A percentile compares a stretch with the other conserved stretches of the same genome.
These are phyloP conservation scores for Dissoconium aciculare DNA, from an alignment of 2,329 filamentous ascomycete species.

Conservation along the genomic window DNA sequence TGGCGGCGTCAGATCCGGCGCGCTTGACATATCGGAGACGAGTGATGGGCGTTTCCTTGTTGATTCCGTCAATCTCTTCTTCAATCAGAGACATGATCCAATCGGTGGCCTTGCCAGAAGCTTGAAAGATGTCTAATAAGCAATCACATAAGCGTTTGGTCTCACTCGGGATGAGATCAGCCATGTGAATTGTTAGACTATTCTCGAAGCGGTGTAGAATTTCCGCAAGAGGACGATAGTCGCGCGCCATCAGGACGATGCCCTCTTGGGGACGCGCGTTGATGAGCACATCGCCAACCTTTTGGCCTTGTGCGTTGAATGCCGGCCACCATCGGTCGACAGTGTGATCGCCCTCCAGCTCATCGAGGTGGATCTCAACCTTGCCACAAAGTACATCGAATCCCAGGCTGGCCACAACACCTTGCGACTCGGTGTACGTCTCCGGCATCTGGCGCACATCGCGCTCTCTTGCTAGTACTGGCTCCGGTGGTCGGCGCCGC, in stretches of 20 bases:
- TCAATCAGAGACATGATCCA: slow-evolving; percentile 91
- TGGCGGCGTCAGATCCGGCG: slow-evolving; percentile 39
- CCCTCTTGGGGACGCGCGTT: slow-evolving; percentile 75
- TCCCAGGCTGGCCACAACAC: slow-evolving; percentile 32
- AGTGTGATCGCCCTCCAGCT: slow-evolving; percentile 61
- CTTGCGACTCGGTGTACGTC: slow-evolving; percentile 23
- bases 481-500: slow-evolving; percentile 41
- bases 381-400: slow-evolving; percentile 45
- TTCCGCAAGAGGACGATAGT: slow-evolving; percentile 72
- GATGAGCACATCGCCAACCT: slow-evolving; percentile 70
- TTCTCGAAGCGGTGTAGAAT: slow-evolving; percentile 73
- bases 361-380: slow-evolving; percentile 69
- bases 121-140: slow-evolving; percentile 88
- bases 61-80: slow-evolving; percentile 88
- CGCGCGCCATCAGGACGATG: slow-evolving; percentile 69
- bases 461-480: slow-evolving; percentile 22
- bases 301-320: slow-evolving; percentile 58
- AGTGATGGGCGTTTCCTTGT: slow-evolving; percentile 58
- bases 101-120: slow-evolving; percentile 66
- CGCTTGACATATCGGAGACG: slow-evolving; percentile 50
- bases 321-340: slow-evolving; percentile 78
- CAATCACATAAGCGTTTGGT: slow-evolving; percentile 70
- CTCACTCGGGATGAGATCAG: slow-evolving; percentile 60
- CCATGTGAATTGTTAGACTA: slow-evolving; percentile 71
- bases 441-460: slow-evolving; percentile 23